Percentiles rank a stretch among this genome's conserved stretches.
Conservation (phyloP, 306 rosid species). For the Lathyrus sativus region DNA sequence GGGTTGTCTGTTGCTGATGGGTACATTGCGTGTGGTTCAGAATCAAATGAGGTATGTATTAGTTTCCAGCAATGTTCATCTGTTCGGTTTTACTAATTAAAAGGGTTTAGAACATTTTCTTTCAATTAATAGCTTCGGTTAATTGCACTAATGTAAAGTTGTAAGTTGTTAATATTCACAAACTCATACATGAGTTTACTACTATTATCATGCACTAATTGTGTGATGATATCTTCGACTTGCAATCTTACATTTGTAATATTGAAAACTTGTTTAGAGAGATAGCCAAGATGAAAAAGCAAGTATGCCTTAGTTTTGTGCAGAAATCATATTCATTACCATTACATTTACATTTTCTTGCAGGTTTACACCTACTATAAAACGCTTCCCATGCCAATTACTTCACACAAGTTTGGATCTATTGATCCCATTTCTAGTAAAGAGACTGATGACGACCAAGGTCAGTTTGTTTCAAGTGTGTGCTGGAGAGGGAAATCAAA, state of each 20-base stretch:
- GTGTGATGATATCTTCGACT: neutral
- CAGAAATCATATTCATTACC: constrained; percentile 2
- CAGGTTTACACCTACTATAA: constrained; percentile 85
- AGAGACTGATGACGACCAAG: constrained; percentile 82
- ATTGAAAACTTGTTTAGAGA: neutral
- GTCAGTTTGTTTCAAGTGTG: constrained; percentile 89
- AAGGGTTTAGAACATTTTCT: neutral
- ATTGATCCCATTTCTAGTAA: constrained; percentile 80
- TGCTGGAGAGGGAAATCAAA: constrained; percentile 94
- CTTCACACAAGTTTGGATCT: constrained; percentile 84
- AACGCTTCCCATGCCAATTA: constrained; percentile 87
- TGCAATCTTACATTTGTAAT: constrained; percentile 5
- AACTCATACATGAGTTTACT: constrained; percentile 5
- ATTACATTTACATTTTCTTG: constrained; percentile 26
- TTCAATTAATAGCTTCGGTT: constrained; percentile 19
- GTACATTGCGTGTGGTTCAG: constrained; percentile 95
- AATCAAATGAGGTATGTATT: constrained; percentile 83
- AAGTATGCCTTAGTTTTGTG: constrained; percentile 13
- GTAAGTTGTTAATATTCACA: constrained; percentile 10
- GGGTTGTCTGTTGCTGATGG: constrained; percentile 84
- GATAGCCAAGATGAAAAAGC: constrained; percentile 21
- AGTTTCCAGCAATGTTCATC: constrained; percentile 24
- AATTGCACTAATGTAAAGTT: constrained; percentile 28
- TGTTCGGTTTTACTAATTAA: neutral
- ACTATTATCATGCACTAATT: neutral